These are phyloP conservation scores for Paraphaeosphaeria minitans DNA, from an alignment of 2,329 filamentous ascomycete species.

Conservation along the genomic window DNA sequence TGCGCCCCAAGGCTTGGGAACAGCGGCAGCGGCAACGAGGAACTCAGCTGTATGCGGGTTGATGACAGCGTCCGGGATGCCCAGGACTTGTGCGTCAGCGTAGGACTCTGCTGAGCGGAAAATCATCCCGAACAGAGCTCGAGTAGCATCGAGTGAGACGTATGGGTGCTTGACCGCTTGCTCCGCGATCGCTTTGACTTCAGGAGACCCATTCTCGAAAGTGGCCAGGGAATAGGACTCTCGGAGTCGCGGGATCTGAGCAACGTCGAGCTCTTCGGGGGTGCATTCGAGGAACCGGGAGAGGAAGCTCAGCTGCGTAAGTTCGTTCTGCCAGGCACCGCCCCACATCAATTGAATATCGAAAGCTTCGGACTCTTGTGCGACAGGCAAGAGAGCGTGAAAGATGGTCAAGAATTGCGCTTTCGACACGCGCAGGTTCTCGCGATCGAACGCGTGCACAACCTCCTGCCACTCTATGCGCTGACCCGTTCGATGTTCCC, in stretches of 20 bases:
- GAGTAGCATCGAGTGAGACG: constrained; percentile 84
- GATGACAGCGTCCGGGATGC: constrained; percentile 65
- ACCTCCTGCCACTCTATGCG: constrained; percentile 71
- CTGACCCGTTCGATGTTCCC: constrained; percentile 60
- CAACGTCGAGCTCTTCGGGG: constrained; percentile 78
- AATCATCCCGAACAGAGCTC: constrained; percentile 67
- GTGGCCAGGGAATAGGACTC: constrained; percentile 73
- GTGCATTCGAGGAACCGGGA: constrained; percentile 81
- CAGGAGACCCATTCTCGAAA: constrained; percentile 65
- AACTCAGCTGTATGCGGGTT: constrained; percentile 79
- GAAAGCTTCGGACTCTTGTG: constrained; percentile 65
- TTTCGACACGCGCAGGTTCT: constrained; percentile 74
- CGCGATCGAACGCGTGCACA: constrained; percentile 79
- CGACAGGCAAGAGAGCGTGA: constrained; percentile 75
- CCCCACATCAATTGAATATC: constrained; percentile 92
- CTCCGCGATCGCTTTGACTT: constrained; percentile 64
- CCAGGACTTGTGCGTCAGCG: constrained; percentile 59
- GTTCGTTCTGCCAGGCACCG: constrained; percentile 80
- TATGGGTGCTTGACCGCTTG: constrained; percentile 82
- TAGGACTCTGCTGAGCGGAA: constrained; percentile 64
- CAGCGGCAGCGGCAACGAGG: constrained; percentile 76
- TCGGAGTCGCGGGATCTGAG: constrained; percentile 80
- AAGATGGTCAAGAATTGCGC: constrained; percentile 83
- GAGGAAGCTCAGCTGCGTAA: constrained; percentile 93
- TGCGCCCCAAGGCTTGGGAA: constrained; percentile 76